phyloP scores from a whole-genome alignment of 768 basidiomycete species.

The Pulveroboletus sp. region DNA sequence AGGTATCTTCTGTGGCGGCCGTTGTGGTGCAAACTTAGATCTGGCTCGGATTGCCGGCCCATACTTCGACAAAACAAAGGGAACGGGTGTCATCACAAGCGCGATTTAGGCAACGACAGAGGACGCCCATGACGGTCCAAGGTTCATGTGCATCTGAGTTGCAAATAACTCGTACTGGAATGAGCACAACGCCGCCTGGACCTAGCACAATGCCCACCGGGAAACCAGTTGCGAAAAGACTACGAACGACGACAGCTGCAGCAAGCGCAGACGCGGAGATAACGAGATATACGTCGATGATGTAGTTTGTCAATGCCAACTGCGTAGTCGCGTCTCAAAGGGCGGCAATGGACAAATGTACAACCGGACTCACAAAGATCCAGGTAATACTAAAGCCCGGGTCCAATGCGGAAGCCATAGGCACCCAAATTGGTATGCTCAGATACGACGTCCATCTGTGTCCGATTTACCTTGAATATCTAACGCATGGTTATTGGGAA shows the following conservation, averaged over 20 bases:
- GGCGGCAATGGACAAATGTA: not conserved
- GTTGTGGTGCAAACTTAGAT: constrained; percentile 40
- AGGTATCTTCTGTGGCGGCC: constrained; percentile 8
- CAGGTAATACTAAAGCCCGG: constrained; percentile 52
- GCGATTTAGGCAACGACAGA: constrained; percentile 51
- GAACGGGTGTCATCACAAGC: constrained; percentile 47
- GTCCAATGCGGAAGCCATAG: constrained; percentile 44
- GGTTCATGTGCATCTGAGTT: constrained; percentile 46
- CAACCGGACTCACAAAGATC: constrained; percentile 45
- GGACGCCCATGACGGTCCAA: constrained; percentile 56
- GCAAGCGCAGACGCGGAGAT: constrained; percentile 56
- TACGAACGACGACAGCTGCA: constrained; percentile 47
- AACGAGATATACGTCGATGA: constrained; percentile 54
- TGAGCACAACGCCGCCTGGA: constrained; percentile 2
- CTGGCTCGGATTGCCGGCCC: constrained; percentile 39
- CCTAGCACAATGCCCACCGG: constrained; percentile 23
- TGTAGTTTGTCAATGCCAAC: constrained; percentile 55
- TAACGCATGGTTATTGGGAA: not conserved
- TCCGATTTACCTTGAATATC: not conserved
- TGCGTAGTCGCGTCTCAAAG: constrained; percentile 19
- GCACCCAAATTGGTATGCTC: constrained; percentile 47
- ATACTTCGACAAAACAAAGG: constrained; percentile 43
- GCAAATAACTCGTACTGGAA: constrained; percentile 39
- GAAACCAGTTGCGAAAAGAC: constrained; percentile 49
- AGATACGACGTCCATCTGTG: constrained; percentile 56